A percentile compares a stretch with the other conserved stretches of the same genome.
Evolutionary conservation across 1,139 yeast species (phyloP).

Genomic region (Nakaseomyces bracarensis): DNA sequence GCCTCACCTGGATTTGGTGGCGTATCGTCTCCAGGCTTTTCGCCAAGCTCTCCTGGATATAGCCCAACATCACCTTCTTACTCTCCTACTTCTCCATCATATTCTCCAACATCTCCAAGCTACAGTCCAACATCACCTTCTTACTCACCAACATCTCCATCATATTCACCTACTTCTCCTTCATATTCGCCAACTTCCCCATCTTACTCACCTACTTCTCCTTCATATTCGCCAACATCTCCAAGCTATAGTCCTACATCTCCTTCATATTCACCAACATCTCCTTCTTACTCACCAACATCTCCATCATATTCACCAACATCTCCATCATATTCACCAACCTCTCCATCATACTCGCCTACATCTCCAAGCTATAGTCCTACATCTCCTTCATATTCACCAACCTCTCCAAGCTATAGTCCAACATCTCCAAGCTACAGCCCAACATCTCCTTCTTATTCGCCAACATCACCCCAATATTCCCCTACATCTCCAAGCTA

Average conservation of each 20-base stretch:
- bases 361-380: constrained; percentile 56
- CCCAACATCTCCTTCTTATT: constrained; percentile 51
- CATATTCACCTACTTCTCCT: constrained; percentile 57
- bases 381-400: constrained; percentile 51
- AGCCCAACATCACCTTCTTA: constrained; percentile 67
- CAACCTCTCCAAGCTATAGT: constrained; percentile 49
- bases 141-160: constrained; percentile 61
- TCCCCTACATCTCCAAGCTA: constrained; percentile 42
- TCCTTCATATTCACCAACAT: constrained; percentile 53
- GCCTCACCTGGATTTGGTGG: constrained; percentile 66
- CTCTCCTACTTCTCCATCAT: constrained; percentile 68
- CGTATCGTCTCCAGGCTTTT: constrained; percentile 63
- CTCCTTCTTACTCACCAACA: constrained; percentile 54
- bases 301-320: constrained; percentile 53
- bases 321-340: constrained; percentile 49
- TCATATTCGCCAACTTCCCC: constrained; percentile 55
- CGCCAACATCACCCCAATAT: constrained; percentile 42
- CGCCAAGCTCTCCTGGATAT: constrained; percentile 69
- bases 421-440: constrained; percentile 49
- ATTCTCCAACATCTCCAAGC: constrained; percentile 66
- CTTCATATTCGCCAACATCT: constrained; percentile 49
- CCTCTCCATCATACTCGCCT: constrained; percentile 49
- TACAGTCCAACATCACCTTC: constrained; percentile 66
- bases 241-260: constrained; percentile 56
- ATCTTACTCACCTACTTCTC: constrained; percentile 53